Percentiles rank a stretch among this genome's conserved stretches.
Evolutionary conservation across 805 yeast species (phyloP).

Genomic region (Ogataea salicorniae): DNA sequence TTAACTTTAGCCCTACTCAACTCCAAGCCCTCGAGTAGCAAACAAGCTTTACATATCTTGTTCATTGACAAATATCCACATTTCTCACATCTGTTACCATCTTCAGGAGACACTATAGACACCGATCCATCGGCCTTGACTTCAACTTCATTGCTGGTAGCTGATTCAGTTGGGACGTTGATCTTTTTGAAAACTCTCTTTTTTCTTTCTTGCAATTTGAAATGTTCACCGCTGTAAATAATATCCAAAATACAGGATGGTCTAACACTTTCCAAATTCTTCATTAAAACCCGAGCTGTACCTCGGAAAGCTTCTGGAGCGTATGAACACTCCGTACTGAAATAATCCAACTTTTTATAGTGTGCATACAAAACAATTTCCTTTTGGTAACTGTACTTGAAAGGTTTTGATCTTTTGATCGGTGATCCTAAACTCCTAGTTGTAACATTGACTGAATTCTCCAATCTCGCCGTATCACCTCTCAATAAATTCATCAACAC

Average conservation of each 20-base stretch:
- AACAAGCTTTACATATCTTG: conserved; percentile 88
- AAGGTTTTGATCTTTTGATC: conserved; percentile 89
- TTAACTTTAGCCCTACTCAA: conserved; percentile 61
- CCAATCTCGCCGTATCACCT: conserved; percentile 94
- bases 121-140: conserved; percentile 61
- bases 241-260: conserved; percentile 94
- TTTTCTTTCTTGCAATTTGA: conserved; percentile 58
- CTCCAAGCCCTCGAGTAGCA: conserved; percentile 79
- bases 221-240: conserved; percentile 87
- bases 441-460: conserved; percentile 78
- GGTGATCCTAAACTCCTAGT: conserved; percentile 84
- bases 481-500: conserved; percentile 89
- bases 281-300: conserved; percentile 88
- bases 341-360: conserved; percentile 89
- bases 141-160: conserved; percentile 38
- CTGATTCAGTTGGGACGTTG: conserved; percentile 18
- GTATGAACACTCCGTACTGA: conserved; percentile 95
- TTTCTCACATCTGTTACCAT: conserved; percentile 74
- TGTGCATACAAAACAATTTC: conserved; percentile 97
- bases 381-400: conserved; percentile 93
- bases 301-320: conserved; percentile 99
- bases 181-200: conserved; percentile 31
- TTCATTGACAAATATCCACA: conserved; percentile 93
- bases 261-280: conserved; percentile 81
- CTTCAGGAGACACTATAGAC: conserved; percentile 34